Percentiles rank a stretch among this genome's conserved stretches.
Conservation (phyloP, 257 asterid genomes). For the Solanum arcanum region DNA sequence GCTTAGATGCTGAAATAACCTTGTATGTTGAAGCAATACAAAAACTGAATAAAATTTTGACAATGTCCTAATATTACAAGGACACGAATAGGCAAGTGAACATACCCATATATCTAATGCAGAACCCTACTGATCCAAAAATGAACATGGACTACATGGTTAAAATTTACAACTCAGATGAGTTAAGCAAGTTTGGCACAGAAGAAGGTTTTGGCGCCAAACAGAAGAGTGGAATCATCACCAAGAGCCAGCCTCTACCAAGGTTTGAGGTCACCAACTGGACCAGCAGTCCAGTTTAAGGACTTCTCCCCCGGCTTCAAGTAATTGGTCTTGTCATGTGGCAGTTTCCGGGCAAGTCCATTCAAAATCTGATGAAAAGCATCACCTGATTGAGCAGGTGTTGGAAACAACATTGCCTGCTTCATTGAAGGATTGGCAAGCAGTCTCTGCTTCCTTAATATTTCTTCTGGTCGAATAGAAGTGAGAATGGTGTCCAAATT, state of each 20-base stretch:
- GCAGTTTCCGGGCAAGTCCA: conserved; percentile 77
- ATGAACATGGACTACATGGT: not conserved
- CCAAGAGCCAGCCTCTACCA: conserved; percentile 26
- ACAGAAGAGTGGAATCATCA: not conserved
- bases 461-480: conserved; percentile 54
- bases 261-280: conserved; percentile 69
- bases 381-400: conserved; percentile 71
- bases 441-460: conserved; percentile 64
- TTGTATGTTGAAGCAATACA: not conserved
- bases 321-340: conserved; percentile 41
- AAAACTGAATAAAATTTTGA: not conserved
- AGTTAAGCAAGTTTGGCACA: not conserved
- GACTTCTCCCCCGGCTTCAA: conserved; percentile 45
- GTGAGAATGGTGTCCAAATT: conserved; percentile 70
- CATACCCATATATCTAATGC: not conserved
- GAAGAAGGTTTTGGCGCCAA: not conserved
- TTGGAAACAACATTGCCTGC: conserved; percentile 85
- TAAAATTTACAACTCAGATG: not conserved
- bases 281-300: conserved; percentile 92
- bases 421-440: conserved; percentile 91
- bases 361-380: conserved; percentile 90
- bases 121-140: not conserved
- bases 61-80: not conserved
- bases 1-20: not conserved
- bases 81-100: not conserved